Percentiles rank a stretch among this genome's conserved stretches.
Evolutionary conservation across 2,329 filamentous ascomycete genomes (phyloP).

Genomic region (Monilinia vaccinii-corymbosi): DNA sequence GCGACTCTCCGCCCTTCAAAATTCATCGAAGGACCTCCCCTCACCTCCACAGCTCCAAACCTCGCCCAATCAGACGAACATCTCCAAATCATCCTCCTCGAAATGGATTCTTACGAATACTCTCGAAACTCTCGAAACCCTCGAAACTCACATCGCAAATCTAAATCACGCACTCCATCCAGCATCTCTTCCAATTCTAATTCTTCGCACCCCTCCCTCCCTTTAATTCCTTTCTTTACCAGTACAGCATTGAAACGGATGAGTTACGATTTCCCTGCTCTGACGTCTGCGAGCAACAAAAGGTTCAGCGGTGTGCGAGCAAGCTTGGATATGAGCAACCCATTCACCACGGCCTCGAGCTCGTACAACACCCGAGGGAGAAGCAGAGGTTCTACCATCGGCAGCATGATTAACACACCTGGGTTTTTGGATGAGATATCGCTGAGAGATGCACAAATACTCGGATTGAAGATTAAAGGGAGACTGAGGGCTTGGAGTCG

Average conservation of each 20-base stretch:
- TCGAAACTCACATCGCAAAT: neutral
- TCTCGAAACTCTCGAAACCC: neutral
- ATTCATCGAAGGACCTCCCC: constrained; percentile 13
- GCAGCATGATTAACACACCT: neutral
- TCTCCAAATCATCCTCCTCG: constrained; percentile 9
- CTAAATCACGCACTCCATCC: neutral
- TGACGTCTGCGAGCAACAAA: neutral
- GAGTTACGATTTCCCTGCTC: neutral
- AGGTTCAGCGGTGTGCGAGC: neutral
- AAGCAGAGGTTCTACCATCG: neutral
- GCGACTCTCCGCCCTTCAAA: constrained; percentile 6
- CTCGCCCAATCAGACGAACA: constrained; percentile 5
- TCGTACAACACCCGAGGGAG: neutral
- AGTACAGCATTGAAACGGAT: neutral
- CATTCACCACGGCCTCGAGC: neutral
- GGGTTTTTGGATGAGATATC: neutral
- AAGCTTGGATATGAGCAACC: neutral
- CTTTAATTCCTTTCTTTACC: neutral
- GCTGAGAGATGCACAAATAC: neutral
- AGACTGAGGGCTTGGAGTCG: constrained; percentile 8
- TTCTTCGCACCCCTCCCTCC: neutral
- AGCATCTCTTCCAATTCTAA: neutral
- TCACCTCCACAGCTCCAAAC: constrained; percentile 8
- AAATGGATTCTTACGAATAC: constrained; percentile 12
- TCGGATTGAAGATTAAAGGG: constrained; percentile 8